phyloP scores from a whole-genome alignment of 2,329 filamentous ascomycete species.

The Arthrobotrys megalospora region DNA sequence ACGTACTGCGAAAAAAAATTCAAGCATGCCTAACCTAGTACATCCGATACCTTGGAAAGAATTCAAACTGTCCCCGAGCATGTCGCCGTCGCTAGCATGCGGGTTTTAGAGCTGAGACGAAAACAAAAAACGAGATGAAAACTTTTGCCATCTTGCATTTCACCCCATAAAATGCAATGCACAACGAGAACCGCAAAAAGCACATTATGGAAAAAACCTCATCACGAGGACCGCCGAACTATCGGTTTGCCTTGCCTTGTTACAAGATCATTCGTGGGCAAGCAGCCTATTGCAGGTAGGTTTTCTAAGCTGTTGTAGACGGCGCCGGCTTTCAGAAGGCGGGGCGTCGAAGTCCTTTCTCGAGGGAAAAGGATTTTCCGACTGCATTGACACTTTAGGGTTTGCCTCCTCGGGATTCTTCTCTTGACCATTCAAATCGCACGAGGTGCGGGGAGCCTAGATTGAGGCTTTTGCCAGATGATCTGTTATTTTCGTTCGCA shows the following conservation, averaged over 20 bases:
- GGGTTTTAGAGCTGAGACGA: slow-evolving; percentile 5
- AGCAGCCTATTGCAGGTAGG: background rate
- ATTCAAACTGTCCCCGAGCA: slow-evolving; percentile 16
- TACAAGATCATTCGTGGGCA: background rate
- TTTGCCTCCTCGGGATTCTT: slow-evolving; percentile 36
- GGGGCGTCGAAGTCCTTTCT: slow-evolving; percentile 15
- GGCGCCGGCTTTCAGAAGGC: slow-evolving; percentile 22
- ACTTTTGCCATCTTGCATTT: slow-evolving; percentile 21
- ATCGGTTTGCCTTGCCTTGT: slow-evolving; percentile 36
- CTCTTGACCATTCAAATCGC: background rate
- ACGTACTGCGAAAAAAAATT: slow-evolving; percentile 1
- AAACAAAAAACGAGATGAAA: slow-evolving; percentile 24
- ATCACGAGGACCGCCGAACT: slow-evolving; percentile 48
- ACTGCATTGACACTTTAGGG: slow-evolving; percentile 39
- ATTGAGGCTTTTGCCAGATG: slow-evolving; percentile 40
- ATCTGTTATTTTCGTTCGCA: slow-evolving; percentile 21
- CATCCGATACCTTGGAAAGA: slow-evolving; percentile 20
- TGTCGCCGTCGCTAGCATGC: slow-evolving; percentile 46
- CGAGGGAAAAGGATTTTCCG: slow-evolving; percentile 45
- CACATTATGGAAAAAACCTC: background rate
- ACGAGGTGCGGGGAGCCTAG: slow-evolving; percentile 34
- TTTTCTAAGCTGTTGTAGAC: background rate
- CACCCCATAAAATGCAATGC: slow-evolving; percentile 8
- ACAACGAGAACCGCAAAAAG: slow-evolving; percentile 24
- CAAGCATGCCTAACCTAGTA: slow-evolving; percentile 18